Percentiles rank a stretch among this genome's conserved stretches.
Evolutionary conservation across 441 rosid species (phyloP).

Genomic region (Mallotus repandus): DNA sequence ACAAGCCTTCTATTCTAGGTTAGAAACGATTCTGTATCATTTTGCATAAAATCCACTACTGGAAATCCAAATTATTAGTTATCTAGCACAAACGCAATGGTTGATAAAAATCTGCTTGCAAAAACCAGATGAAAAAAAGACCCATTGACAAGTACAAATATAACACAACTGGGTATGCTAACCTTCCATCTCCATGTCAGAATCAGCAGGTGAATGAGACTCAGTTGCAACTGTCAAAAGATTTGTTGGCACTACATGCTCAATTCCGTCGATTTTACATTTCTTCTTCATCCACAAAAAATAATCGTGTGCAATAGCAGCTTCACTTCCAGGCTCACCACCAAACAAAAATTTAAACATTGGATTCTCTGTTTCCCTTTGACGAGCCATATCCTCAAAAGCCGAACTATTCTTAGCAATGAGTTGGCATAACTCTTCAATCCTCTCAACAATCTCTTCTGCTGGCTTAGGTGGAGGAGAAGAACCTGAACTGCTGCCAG

Average conservation of each 20-base stretch:
- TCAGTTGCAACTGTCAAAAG: conserved; percentile 21
- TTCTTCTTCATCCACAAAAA: conserved; percentile 41
- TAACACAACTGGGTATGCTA: conserved; percentile 21
- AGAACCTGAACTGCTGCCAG: conserved; percentile 1
- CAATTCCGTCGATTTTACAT: conserved; percentile 23
- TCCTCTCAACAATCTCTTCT: conserved; percentile 32
- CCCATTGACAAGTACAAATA: background rate
- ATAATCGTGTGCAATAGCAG: conserved; percentile 33
- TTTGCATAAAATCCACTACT: background rate
- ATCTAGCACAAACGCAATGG: background rate
- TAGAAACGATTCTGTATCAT: background rate
- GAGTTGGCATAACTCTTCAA: conserved; percentile 37
- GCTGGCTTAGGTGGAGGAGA: conserved; percentile 39
- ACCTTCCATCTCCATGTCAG: conserved; percentile 97
- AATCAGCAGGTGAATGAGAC: conserved; percentile 41
- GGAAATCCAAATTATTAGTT: background rate
- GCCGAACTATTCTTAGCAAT: conserved; percentile 39
- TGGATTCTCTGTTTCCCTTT: conserved; percentile 32
- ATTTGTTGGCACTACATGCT: conserved; percentile 16
- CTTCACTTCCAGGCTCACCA: conserved; percentile 43
- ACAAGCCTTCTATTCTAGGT: background rate
- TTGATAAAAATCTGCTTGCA: background rate
- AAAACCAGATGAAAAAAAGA: background rate
- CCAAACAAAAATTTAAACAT: conserved; percentile 40
- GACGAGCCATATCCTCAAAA: conserved; percentile 37